These are phyloP conservation scores for Carex cristatella DNA, from an alignment of 176 grass and related monocot genomes.

Conservation along the genomic window DNA sequence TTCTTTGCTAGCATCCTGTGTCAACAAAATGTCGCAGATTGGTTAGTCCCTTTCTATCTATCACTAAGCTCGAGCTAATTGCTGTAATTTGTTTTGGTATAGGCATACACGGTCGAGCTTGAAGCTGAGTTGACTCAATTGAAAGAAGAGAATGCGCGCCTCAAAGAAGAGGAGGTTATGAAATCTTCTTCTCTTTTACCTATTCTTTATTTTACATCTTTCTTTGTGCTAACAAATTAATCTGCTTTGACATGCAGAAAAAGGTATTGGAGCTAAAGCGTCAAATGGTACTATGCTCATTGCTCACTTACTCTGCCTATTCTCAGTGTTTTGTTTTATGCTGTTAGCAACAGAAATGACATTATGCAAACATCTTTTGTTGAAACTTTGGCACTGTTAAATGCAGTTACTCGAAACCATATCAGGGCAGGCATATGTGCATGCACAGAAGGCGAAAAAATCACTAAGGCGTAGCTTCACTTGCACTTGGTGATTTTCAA, in stretches of 20 bases:
- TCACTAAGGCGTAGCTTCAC: constrained; percentile 22
- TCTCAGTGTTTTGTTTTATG: neutral
- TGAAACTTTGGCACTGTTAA: neutral
- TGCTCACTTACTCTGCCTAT: neutral
- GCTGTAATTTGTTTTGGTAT: neutral
- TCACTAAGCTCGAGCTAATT: neutral
- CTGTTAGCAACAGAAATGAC: neutral
- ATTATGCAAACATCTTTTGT: neutral
- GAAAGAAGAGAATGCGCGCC: constrained; percentile 75
- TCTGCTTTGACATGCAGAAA: constrained; percentile 32
- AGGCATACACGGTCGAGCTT: constrained; percentile 93
- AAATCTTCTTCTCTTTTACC: neutral
- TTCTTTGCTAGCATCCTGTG: neutral
- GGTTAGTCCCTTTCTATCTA: neutral
- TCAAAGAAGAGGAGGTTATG: constrained; percentile 66
- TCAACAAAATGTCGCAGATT: neutral
- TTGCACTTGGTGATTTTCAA: constrained; percentile 24
- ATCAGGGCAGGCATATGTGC: constrained; percentile 14
- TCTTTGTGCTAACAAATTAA: constrained; percentile 21
- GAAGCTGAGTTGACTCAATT: constrained; percentile 78
- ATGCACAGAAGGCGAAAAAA: constrained; percentile 14
- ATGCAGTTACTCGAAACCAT: constrained; percentile 28
- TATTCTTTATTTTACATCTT: neutral
- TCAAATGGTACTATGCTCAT: constrained; percentile 44
- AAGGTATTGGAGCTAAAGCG: constrained; percentile 38